Evolutionary conservation across 768 basidiomycete genomes (phyloP).

Genomic region (Podaxis carcinomalis): DNA sequence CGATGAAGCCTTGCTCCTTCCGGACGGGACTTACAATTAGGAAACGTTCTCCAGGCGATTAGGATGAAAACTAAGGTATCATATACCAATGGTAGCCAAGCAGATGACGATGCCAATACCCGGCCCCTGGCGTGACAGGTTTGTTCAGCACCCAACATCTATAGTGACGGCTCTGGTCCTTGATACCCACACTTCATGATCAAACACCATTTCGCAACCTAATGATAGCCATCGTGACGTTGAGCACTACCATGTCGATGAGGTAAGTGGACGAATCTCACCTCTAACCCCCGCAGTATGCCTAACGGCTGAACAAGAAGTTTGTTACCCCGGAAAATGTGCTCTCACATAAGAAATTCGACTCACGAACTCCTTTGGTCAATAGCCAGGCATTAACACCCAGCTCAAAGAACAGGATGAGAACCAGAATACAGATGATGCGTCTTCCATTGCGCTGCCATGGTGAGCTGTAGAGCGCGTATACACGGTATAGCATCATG

Average conservation of each 20-base stretch:
- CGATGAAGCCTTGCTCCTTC: slow-evolving; percentile 32
- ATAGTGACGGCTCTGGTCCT: not conserved
- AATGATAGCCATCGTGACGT: not conserved
- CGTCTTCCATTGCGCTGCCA: slow-evolving; percentile 2
- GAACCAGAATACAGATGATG: slow-evolving; percentile 22
- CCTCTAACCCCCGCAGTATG: not conserved
- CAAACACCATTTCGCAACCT: slow-evolving; percentile 43
- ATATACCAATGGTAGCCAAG: slow-evolving; percentile 46
- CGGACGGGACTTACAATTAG: slow-evolving; percentile 22
- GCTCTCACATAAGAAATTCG: not conserved
- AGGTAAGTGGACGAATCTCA: not conserved
- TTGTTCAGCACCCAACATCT: not conserved
- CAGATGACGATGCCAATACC: slow-evolving; percentile 39
- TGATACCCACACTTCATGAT: slow-evolving; percentile 8
- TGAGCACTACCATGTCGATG: not conserved
- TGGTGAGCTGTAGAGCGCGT: slow-evolving; percentile 31
- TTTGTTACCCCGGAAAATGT: not conserved
- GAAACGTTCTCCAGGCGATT: slow-evolving; percentile 33
- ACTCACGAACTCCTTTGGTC: slow-evolving; percentile 43
- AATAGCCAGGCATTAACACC: slow-evolving; percentile 51
- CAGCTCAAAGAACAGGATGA: slow-evolving; percentile 38
- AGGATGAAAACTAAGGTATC: slow-evolving; percentile 38
- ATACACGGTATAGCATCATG: slow-evolving; percentile 55
- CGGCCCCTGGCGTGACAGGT: slow-evolving; percentile 23
- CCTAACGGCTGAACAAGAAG: slow-evolving; percentile 27